Evolutionary conservation across 179 eudicot genomes (phyloP).

Genomic region (Kewa caespitosa): DNA sequence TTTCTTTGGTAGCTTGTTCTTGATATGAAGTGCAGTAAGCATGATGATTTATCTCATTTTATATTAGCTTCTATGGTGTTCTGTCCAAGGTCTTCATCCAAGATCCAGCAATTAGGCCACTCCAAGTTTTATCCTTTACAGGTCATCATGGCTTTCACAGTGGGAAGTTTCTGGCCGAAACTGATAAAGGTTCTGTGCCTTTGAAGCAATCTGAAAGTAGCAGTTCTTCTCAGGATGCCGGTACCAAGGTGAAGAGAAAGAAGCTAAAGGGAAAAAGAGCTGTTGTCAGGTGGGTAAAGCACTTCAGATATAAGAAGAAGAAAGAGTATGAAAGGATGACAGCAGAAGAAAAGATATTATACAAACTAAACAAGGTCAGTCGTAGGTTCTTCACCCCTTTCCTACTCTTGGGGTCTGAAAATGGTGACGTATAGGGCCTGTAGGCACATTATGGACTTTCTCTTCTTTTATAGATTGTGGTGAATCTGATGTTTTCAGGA

Average conservation of each 20-base stretch:
- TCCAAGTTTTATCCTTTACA: slow-evolving; percentile 18
- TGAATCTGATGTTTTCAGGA: neutral
- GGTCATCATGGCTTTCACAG: slow-evolving; percentile 45
- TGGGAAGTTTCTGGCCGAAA: slow-evolving; percentile 34
- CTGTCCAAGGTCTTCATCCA: slow-evolving; percentile 43
- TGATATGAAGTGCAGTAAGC: slow-evolving; percentile 4
- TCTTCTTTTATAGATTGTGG: neutral
- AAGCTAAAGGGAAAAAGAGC: slow-evolving; percentile 92
- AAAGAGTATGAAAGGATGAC: slow-evolving; percentile 82
- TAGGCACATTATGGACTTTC: neutral
- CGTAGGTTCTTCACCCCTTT: neutral
- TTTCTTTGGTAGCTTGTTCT: slow-evolving; percentile 8
- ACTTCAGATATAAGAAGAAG: slow-evolving; percentile 85
- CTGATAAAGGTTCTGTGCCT: slow-evolving; percentile 34
- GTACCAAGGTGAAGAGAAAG: slow-evolving; percentile 59
- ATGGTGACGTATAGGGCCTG: neutral
- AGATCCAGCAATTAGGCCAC: slow-evolving; percentile 23
- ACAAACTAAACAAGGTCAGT: slow-evolving; percentile 69
- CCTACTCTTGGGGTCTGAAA: neutral
- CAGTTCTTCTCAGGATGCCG: slow-evolving; percentile 27
- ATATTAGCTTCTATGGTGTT: slow-evolving; percentile 45
- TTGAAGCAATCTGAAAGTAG: slow-evolving; percentile 32
- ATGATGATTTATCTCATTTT: slow-evolving; percentile 32
- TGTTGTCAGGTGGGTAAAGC: slow-evolving; percentile 90
- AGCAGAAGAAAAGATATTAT: slow-evolving; percentile 70